Evolutionary conservation across 306 rosid genomes (phyloP).

Genomic region (Aeschynomene evenia): DNA sequence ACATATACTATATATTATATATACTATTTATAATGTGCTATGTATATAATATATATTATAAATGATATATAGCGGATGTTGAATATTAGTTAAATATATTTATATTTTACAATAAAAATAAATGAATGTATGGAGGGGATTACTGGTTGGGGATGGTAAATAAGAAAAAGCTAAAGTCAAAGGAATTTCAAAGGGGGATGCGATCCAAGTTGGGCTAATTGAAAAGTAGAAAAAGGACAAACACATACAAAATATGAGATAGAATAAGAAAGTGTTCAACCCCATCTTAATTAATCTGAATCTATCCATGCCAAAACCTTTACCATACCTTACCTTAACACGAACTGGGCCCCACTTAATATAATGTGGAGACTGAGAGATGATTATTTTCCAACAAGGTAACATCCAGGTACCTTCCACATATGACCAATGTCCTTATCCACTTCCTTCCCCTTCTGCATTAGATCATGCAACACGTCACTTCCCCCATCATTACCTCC

Average conservation of each 20-base stretch:
- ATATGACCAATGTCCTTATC: constrained; percentile 9
- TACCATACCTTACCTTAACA: neutral
- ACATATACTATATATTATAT: too few species aligned
- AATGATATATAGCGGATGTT: too few species aligned
- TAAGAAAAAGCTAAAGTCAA: constrained; percentile 12
- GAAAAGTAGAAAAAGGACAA: neutral
- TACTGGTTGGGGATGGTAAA: neutral
- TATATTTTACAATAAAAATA: too few species aligned
- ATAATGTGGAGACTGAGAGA: too few species aligned
- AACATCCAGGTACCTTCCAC: constrained; percentile 48
- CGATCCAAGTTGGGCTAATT: neutral
- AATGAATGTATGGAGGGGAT: neutral
- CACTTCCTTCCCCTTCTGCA: neutral
- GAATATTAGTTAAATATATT: too few species aligned
- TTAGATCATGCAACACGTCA: constrained; percentile 37
- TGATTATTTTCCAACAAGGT: constrained; percentile 10
- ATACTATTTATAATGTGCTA: too few species aligned
- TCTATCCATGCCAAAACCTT: neutral
- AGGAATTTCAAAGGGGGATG: constrained; percentile 20
- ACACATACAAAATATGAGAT: constrained; percentile 4
- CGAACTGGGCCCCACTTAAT: neutral
- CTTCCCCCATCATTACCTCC: neutral
- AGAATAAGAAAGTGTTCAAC: neutral
- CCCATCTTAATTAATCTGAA: constrained; percentile 6
- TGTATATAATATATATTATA: too few species aligned